Conservation (phyloP, 192 early-diverging fungal genomes). For the Backusella liffmaniae region DNA sequence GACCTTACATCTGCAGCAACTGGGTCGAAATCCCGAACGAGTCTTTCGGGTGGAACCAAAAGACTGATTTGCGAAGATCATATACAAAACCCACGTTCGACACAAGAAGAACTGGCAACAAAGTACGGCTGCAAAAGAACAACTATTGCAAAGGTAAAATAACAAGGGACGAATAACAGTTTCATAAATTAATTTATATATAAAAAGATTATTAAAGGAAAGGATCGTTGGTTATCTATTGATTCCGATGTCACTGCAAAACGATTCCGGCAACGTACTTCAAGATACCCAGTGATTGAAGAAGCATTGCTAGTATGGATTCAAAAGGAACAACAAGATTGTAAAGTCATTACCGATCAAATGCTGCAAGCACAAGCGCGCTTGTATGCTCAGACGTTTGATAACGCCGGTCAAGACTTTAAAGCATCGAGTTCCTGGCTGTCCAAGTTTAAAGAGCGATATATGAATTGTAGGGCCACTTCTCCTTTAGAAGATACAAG, state of each 20-base stretch:
- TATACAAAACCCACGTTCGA: conserved; percentile 11
- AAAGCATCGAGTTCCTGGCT: conserved; percentile 22
- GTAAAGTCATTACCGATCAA: conserved; percentile 11
- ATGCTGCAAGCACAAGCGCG: conserved; percentile 17
- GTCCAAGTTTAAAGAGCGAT: conserved; percentile 16
- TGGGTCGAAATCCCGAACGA: conserved; percentile 7
- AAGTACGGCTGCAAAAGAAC: conserved; percentile 27
- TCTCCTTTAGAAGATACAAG: too few relatives aligned
- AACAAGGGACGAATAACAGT: neutral
- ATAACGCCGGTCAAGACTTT: neutral
- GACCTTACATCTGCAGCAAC: neutral
- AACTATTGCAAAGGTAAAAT: conserved; percentile 16
- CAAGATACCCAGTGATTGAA: conserved; percentile 14
- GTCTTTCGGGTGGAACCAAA: conserved; percentile 19
- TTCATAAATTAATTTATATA: neutral
- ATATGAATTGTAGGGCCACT: neutral
- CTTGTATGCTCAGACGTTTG: conserved; percentile 4
- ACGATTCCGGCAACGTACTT: conserved; percentile 14
- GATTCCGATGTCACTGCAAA: conserved; percentile 19
- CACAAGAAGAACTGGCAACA: conserved; percentile 17
- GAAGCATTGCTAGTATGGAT: conserved; percentile 15
- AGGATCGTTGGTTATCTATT: conserved; percentile 15
- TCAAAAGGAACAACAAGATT: conserved; percentile 12
- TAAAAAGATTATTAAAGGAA: conserved; percentile 15
- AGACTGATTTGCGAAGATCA: conserved; percentile 19